Conservation (phyloP, 345 rosid species). For the Garcia nutans region DNA sequence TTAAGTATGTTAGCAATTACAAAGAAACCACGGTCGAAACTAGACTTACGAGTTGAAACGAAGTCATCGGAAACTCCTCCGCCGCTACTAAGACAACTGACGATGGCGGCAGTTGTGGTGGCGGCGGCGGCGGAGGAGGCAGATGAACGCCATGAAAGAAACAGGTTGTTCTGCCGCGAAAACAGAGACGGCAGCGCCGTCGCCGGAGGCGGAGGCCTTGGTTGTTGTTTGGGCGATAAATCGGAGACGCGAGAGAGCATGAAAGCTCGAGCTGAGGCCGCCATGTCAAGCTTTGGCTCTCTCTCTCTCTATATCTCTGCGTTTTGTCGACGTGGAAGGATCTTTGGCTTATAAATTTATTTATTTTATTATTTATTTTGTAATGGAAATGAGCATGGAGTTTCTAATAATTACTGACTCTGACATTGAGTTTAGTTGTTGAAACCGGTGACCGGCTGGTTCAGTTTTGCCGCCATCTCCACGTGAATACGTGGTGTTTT, state of each 20-base stretch:
- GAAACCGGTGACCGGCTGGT: conserved; percentile 3
- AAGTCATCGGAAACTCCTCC: conserved; percentile 56
- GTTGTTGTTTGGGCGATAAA: conserved; percentile 27
- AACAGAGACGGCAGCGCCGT: conserved; percentile 6
- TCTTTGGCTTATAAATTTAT: neutral
- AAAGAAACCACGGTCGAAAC: conserved; percentile 62
- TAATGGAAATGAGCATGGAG: neutral
- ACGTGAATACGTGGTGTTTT: neutral
- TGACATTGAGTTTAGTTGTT: neutral
- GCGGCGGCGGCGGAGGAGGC: conserved; percentile 22
- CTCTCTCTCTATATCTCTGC: conserved; percentile 9
- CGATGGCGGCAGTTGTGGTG: neutral
- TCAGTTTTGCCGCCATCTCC: neutral
- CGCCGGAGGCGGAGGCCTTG: conserved; percentile 11
- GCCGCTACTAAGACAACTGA: conserved; percentile 21
- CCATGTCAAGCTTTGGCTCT: conserved; percentile 40
- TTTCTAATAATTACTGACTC: neutral
- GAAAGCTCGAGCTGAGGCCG: conserved; percentile 61
- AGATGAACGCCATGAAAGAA: conserved; percentile 8
- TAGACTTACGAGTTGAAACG: conserved; percentile 73
- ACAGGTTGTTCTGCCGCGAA: conserved; percentile 18
- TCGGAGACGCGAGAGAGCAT: conserved; percentile 41
- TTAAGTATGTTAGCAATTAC: conserved; percentile 81
- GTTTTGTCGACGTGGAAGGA: conserved; percentile 7
- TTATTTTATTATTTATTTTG: neutral